Base-by-base conservation (phyloP, 305 asterid species). In the Andrographis paniculata region DNA sequence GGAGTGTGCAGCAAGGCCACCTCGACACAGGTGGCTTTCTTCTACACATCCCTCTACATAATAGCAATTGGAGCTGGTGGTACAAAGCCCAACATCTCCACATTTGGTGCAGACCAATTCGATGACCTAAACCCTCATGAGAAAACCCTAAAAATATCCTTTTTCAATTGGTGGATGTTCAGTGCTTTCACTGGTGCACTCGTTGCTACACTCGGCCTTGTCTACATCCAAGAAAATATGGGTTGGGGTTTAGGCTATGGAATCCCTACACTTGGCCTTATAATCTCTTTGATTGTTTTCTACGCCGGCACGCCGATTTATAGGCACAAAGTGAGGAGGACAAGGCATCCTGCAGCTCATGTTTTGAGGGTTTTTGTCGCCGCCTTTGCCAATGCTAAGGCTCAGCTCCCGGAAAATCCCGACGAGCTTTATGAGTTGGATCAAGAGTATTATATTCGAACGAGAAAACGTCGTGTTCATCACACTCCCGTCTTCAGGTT, bases 141-240 rank as follows among this genome's bases (percentile, higher is more conserved):
- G 67, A 82, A 86, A 53, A 66, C 63, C 64, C 76, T 79, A 3
- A 86, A 86, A 60, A 76, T 60, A 9, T 82, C 94, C 14, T 86
- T 86, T 75, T 86, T 86, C 65, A 86, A 86, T 47, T 86, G 95
- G 95, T 86, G 95, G 95, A 86, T 86, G 94, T 86, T 86, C 55
- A 82, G 94, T 24, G 63, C 94, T 20, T 86, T 86, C 62, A 63
- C 72, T 1, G 95, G 95, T 4, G 94, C 86, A 17, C 53, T 86
- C 5, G 50, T 77, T 37, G 95, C 94, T 5, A 82, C 94, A 0
- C 60, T 86, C 2, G 94, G 81, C 37, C 92, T 86, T 20, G 92
- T 86, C 6, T 86, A 86, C 65, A 75, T 86, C 20, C 95, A 86
- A 59, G 94, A 86, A 20, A 86, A 82, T 50, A 37, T 79, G 42